A percentile compares a stretch with the other conserved stretches of the same genome.
Conservation (phyloP, 352 stramenopile genomes). For the Salisapilia sapeloensis region DNA sequence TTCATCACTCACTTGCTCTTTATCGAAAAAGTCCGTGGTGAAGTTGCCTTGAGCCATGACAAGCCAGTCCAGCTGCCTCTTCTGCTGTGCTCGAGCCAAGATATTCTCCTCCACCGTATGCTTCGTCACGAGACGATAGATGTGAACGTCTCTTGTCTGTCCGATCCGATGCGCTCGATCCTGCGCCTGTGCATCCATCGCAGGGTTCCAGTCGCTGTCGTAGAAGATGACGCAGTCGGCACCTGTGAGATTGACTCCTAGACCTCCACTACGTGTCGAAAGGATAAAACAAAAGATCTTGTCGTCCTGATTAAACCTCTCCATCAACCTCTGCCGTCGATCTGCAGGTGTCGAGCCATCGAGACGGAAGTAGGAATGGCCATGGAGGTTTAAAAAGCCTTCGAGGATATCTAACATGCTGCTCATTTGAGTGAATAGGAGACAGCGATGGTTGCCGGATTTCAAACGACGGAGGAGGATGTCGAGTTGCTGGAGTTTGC, state of each 20-base stretch:
- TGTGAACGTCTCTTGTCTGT: constrained; percentile 97
- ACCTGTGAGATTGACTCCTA: constrained; percentile 98
- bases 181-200: constrained; percentile 90
- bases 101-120: constrained; percentile 99
- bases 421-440: constrained; percentile 98
- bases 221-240: constrained; percentile 91
- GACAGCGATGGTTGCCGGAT: constrained; percentile 81
- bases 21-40: constrained; percentile 66
- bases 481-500: constrained; percentile 81
- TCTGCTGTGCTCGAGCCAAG: constrained; percentile 95
- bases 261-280: constrained; percentile 91
- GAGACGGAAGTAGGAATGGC: constrained; percentile 95
- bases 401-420: constrained; percentile 99
- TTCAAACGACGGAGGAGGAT: constrained; percentile 93
- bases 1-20: constrained; percentile 40
- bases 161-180: constrained; percentile 96
- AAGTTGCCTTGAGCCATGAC: constrained; percentile 70
- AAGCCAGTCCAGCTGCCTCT: constrained; percentile 93
- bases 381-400: constrained; percentile 96
- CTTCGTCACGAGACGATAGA: constrained; percentile 95
- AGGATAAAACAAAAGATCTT: constrained; percentile 99
- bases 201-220: constrained; percentile 89
- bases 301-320: constrained; percentile 96
- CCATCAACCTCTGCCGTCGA: constrained; percentile 93
- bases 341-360: constrained; percentile 95